These are phyloP conservation scores for Penicillium chermesinum DNA, from an alignment of 495 filamentous ascomycete genomes.

Conservation along the genomic window DNA sequence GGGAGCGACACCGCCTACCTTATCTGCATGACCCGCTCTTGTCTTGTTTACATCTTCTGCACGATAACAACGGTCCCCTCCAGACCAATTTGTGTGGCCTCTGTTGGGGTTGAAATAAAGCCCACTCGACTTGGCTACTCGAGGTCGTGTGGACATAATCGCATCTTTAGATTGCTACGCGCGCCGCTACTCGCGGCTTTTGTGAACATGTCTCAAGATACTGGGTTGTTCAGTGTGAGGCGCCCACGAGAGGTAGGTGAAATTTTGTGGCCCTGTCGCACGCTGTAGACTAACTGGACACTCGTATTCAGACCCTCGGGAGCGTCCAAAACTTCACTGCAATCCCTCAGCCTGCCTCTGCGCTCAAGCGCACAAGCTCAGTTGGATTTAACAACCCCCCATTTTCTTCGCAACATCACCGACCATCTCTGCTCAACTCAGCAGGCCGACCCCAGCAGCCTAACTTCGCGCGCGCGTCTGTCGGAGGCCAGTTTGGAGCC, in stretches of 20 bases:
- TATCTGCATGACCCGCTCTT: conserved; percentile 3
- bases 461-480: conserved; percentile 77
- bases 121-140: neutral
- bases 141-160: neutral
- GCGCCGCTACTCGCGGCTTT: conserved; percentile 20
- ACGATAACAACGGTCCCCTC: conserved; percentile 16
- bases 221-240: conserved; percentile 67
- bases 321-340: conserved; percentile 69
- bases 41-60: conserved; percentile 30
- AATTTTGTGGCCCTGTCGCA: conserved; percentile 6
- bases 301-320: conserved; percentile 61
- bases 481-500: conserved; percentile 62
- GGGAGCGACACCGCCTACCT: neutral
- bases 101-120: conserved; percentile 1
- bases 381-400: conserved; percentile 60
- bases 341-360: conserved; percentile 90
- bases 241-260: conserved; percentile 65
- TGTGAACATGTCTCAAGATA: conserved; percentile 68
- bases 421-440: conserved; percentile 81
- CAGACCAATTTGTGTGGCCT: conserved; percentile 3
- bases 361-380: conserved; percentile 90
- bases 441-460: conserved; percentile 81
- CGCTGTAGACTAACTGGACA: conserved; percentile 13
- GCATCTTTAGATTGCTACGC: neutral
- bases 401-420: conserved; percentile 68